Evolutionary conservation across 2,329 filamentous ascomycete species (phyloP), one percentile per base, ranked within the genome.

Genomic region (Venturia asperata): DNA sequence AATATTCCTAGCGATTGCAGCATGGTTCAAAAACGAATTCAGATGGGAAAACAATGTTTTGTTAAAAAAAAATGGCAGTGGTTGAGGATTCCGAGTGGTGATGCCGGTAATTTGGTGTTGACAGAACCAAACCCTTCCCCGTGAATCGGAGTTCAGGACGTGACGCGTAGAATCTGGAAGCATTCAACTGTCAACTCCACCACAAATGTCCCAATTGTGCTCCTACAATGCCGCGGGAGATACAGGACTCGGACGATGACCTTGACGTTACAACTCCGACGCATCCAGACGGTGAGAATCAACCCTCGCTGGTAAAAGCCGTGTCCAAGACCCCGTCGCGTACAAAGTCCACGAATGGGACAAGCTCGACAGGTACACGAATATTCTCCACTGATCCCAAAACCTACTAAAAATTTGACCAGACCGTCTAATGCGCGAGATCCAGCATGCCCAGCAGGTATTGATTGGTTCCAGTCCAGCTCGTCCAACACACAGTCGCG

Each of bases 231-330:
- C 15, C 15, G n/a, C 55, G 37, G 7, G 56, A 63, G 27, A 52
- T 65, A 34, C 64, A 62, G 17, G 64, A 65, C 52, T 65, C 64
- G 21, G 64, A 65, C 34, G 56, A 65, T 47, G 64, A 52, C n/a
- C 42, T 61, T 24, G 5, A 21, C 17, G 39, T 42, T 13, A 34
- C 64, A 41, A 55, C 27, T 37, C 30, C 52, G 37, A 42, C 43
- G 52, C 47, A 37, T 37, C 34, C 47, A 10, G 30, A 60, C 34
- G 21, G 37, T 52, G 30, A 42, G 37, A 34, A 34, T 27, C 15
- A 34, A 19, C 47, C 47, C 24, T 27, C 47, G 21, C 10, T 15
- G 21, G 7, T 19, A 6, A 17, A 24, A 43, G 60, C 39, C 11
- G 21, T 47, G n/a, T 45, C 43, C 21, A 52, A 52, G 47, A 43